These are phyloP conservation scores for Laburnicola sp. DNA, from an alignment of 2,329 filamentous ascomycete genomes.

Conservation along the genomic window DNA sequence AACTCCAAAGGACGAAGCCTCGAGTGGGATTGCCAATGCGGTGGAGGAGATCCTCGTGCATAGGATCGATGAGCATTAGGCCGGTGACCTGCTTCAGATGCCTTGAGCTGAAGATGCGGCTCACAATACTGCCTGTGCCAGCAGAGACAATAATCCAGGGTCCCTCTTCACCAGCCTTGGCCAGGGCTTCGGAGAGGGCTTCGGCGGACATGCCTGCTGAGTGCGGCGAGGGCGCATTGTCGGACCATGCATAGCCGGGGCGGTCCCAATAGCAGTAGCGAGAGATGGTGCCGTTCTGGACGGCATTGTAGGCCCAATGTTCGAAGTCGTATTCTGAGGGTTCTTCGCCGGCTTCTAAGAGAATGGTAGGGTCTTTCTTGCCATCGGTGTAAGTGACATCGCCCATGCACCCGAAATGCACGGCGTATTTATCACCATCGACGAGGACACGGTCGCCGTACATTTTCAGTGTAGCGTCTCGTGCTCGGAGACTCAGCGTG, in stretches of 20 bases:
- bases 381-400: constrained; percentile 62
- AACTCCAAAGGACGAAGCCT: constrained; percentile 84
- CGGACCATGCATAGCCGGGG: constrained; percentile 83
- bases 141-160: constrained; percentile 88
- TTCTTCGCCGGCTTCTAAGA: constrained; percentile 81
- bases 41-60: constrained; percentile 83
- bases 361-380: constrained; percentile 70
- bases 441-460: constrained; percentile 79
- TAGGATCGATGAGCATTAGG: constrained; percentile 80
- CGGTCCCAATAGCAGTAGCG: constrained; percentile 96
- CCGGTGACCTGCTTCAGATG: constrained; percentile 75
- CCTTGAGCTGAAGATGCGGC: constrained; percentile 85
- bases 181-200: constrained; percentile 82
- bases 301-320: constrained; percentile 73
- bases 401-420: constrained; percentile 86
- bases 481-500: constrained; percentile 75
- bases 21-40: constrained; percentile 67
- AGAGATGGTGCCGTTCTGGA: constrained; percentile 77
- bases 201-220: constrained; percentile 93
- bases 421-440: constrained; percentile 78
- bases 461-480: constrained; percentile 73
- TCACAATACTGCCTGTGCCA: constrained; percentile 85
- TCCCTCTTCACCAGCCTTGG: constrained; percentile 76
- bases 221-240: constrained; percentile 90
- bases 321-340: constrained; percentile 80